Percentiles rank a stretch among this genome's conserved stretches.
phyloP scores from a whole-genome alignment of 2,329 filamentous ascomycete species.

The Lachnellula cervina region DNA sequence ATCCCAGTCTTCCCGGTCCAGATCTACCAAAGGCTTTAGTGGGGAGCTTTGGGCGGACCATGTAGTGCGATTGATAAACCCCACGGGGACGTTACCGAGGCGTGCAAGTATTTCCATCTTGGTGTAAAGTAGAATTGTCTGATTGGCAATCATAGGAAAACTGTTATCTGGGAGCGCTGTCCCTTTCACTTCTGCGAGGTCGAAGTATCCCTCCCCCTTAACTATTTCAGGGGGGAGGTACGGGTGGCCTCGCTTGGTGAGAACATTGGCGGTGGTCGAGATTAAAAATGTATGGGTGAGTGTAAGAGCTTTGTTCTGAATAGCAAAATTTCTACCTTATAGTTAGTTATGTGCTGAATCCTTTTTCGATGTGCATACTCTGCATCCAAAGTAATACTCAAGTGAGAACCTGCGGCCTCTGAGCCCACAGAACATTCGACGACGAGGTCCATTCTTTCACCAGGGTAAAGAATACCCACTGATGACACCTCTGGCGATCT shows the following conservation, averaged over 20 bases:
- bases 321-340: not conserved
- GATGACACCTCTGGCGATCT: constrained; percentile 24
- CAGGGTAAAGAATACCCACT: constrained; percentile 33
- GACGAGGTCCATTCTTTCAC: constrained; percentile 40
- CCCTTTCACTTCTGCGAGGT: constrained; percentile 17
- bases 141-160: constrained; percentile 29
- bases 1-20: constrained; percentile 36
- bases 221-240: not conserved
- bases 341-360: not conserved
- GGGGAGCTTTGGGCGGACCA: constrained; percentile 34
- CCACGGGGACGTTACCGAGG: constrained; percentile 38
- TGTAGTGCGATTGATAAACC: constrained; percentile 42
- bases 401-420: not conserved
- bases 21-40: constrained; percentile 30
- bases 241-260: not conserved
- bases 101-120: constrained; percentile 40
- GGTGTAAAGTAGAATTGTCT: constrained; percentile 40
- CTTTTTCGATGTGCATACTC: not conserved
- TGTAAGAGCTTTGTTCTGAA: not conserved
- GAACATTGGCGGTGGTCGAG: not conserved
- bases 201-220: constrained; percentile 9
- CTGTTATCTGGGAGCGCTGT: not conserved
- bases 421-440: not conserved
- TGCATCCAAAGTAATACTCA: not conserved
- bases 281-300: not conserved